phyloP scores from a whole-genome alignment of 2,329 filamentous ascomycete genomes.

The Corinectria fuckeliana region DNA sequence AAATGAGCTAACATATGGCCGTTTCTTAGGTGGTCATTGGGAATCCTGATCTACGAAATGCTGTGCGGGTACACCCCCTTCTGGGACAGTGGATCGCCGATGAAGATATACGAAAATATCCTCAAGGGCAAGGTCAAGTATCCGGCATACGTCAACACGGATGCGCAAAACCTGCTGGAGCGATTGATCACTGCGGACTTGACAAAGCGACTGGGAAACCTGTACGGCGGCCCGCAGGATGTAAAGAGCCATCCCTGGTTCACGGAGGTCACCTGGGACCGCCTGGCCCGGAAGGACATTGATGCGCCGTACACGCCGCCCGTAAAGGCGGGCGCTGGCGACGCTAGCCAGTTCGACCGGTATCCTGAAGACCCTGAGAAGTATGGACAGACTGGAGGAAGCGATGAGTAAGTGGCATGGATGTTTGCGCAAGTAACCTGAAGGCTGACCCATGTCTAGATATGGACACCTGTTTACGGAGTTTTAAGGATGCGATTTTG shows the following conservation, averaged over 20 bases:
- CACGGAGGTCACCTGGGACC: slow-evolving; percentile 96
- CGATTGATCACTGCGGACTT: slow-evolving; percentile 93
- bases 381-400: slow-evolving; percentile 75
- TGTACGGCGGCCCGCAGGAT: slow-evolving; percentile 88
- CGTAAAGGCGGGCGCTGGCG: slow-evolving; percentile 89
- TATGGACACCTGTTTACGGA: slow-evolving; percentile 78
- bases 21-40: slow-evolving; percentile 87
- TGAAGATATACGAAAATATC: slow-evolving; percentile 99
- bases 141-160: slow-evolving; percentile 91
- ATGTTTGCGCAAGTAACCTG: background rate
- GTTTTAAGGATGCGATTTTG: slow-evolving; percentile 58
- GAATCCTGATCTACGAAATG: slow-evolving; percentile 99
- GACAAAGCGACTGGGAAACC: slow-evolving; percentile 92
- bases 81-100: slow-evolving; percentile 96
- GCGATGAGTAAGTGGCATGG: slow-evolving; percentile 78
- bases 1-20: slow-evolving; percentile 14
- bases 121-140: slow-evolving; percentile 96
- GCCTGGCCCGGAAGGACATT: slow-evolving; percentile 92
- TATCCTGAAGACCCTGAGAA: slow-evolving; percentile 96
- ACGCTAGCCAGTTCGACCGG: slow-evolving; percentile 96
- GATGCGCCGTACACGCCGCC: slow-evolving; percentile 97
- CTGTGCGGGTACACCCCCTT: slow-evolving; percentile 98
- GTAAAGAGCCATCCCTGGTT: slow-evolving; percentile 98
- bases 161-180: slow-evolving; percentile 91
- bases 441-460: slow-evolving; percentile 50